Evolutionary conservation across 768 basidiomycete species (phyloP), one percentile per base, ranked within the genome.

Genomic region (Tylopilus intermedius): DNA sequence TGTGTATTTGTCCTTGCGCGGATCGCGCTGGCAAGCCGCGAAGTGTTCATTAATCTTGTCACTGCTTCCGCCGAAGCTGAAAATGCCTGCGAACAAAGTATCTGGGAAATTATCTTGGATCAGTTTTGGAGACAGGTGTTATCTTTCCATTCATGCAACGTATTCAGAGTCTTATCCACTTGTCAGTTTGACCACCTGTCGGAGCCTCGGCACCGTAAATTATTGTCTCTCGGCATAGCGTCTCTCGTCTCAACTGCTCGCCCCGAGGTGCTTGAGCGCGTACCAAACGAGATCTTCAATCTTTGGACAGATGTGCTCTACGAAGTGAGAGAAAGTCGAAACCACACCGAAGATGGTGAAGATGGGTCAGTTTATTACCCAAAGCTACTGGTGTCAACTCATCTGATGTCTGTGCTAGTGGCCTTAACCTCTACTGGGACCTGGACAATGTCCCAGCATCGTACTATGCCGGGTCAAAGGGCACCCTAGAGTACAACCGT

Each of bases 231-330:
- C 75, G 90, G 87, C 2, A 80, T 90, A 41, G 88, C 89, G 2
- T 74, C 79, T 41, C 77, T 94, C 3, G 82, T 90, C 33, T 80
- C 88, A 0, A 90, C 90, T 0, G 89, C 81, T 11, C 79, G 81
- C 21, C 76, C 77, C 0, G 85, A 90, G 60, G 83, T 92, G 10
- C 79, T 95, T 9, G 74, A 79, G 29, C 79, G 88, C 18, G 70
- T 95, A 24, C 76, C 81, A 13, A 78, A 76, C 3, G 92, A 94
- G 59, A 81, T 91, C 24, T 88, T 90, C 67, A 88, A 90, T 61
- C 70, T 93, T 27, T 95, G 92, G 92, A 72, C 87, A 37, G 92
- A 94, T 56, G 92, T 94, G 5, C 83, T 94, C 49, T 87, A 85
- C 13, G 91, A 94, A 65, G 76, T 94, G 47, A 87, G 84, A 62